Evolutionary conservation across 129 eudicot genomes (phyloP).

Genomic region (Escallonia rubra): DNA sequence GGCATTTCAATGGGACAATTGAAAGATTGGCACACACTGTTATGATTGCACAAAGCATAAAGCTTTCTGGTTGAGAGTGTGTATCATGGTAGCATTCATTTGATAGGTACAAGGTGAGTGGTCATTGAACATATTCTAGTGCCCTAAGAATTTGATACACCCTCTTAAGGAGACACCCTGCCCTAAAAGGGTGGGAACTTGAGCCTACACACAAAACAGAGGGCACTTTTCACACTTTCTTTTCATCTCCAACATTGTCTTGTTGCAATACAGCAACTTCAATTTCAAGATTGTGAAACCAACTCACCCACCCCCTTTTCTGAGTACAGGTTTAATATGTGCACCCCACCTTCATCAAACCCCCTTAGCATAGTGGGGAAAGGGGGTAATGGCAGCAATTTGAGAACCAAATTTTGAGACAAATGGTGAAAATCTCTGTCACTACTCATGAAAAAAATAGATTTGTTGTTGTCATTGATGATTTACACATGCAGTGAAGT

Average conservation of each 20-base stretch:
- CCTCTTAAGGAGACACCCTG: constrained; percentile 34
- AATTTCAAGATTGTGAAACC: constrained; percentile 35
- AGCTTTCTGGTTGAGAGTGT: background rate
- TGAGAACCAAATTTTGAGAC: no score
- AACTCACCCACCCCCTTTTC: constrained; percentile 8
- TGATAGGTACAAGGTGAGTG: constrained; percentile 2
- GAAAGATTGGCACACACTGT: background rate
- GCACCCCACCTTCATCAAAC: constrained; percentile 20
- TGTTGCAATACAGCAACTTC: background rate
- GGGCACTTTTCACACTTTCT: constrained; percentile 10
- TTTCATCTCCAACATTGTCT: constrained; percentile 22
- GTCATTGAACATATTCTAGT: constrained; percentile 22
- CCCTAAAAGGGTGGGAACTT: constrained; percentile 21
- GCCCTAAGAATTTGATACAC: constrained; percentile 6
- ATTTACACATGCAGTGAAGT: no score
- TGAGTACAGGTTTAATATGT: constrained; percentile 14
- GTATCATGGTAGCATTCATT: background rate
- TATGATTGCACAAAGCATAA: background rate
- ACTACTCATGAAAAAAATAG: no score
- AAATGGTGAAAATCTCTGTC: no score
- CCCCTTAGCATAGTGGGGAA: no score
- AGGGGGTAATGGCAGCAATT: no score
- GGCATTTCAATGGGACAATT: constrained; percentile 8
- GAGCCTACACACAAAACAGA: background rate
- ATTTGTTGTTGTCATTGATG: no score